Percentiles rank a stretch among this genome's conserved stretches.
These are phyloP conservation scores for Mycocentrospora acerina DNA, from an alignment of 2,329 filamentous ascomycete species.

Conservation along the genomic window DNA sequence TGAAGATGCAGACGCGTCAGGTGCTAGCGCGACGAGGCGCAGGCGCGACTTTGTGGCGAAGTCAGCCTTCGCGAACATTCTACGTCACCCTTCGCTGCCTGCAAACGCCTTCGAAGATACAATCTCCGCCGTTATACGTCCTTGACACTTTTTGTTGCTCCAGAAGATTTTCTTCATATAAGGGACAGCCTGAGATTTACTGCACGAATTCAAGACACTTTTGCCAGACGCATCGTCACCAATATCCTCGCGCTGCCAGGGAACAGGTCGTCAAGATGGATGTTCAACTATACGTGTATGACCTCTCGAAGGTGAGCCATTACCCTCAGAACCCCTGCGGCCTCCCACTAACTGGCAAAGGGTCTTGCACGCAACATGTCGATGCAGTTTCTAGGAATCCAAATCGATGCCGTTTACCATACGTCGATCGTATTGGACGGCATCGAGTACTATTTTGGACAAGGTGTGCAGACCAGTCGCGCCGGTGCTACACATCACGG, in stretches of 20 bases:
- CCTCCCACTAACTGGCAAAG: constrained; percentile 35
- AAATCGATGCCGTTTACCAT: constrained; percentile 93
- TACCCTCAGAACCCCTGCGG: not conserved
- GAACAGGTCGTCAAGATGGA: constrained; percentile 42
- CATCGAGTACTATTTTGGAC: constrained; percentile 90
- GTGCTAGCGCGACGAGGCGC: too few species aligned
- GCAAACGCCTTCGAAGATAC: not conserved
- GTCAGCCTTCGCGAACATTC: constrained; percentile 15
- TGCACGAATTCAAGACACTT: too few species aligned
- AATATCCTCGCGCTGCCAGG: constrained; percentile 1
- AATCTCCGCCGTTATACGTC: constrained; percentile 1
- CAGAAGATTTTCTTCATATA: not conserved
- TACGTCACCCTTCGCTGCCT: constrained; percentile 11
- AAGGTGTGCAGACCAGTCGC: constrained; percentile 77
- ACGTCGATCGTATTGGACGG: constrained; percentile 83
- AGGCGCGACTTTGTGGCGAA: constrained; percentile 1
- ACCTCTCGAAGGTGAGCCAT: constrained; percentile 47
- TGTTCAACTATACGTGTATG: constrained; percentile 54
- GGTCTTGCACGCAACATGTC: constrained; percentile 60
- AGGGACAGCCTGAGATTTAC: too few species aligned
- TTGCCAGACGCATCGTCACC: too few species aligned
- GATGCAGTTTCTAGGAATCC: constrained; percentile 61
- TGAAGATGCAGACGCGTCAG: too few species aligned
- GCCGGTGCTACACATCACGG: constrained; percentile 88
- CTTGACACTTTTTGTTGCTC: not conserved